Conservation (phyloP, 2,329 filamentous ascomycete genomes). For the Aspergillus texensis region DNA sequence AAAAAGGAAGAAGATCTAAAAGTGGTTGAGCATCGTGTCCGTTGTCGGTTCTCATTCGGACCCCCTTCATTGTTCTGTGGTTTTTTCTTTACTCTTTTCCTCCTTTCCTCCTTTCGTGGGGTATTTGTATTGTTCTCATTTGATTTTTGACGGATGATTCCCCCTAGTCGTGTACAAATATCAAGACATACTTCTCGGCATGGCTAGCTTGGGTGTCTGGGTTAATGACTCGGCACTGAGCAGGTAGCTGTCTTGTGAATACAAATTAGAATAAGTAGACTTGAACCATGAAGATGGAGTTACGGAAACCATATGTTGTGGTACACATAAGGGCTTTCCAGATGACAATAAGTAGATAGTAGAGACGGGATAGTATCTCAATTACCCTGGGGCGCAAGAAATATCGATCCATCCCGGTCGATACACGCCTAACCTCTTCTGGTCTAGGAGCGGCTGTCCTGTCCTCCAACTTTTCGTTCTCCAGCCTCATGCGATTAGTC, state of each 20-base stretch:
- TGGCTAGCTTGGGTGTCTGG: not conserved
- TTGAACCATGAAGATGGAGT: not conserved
- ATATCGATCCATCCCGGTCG: too few relatives aligned
- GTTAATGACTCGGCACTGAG: not conserved
- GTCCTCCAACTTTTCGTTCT: constrained; percentile 6
- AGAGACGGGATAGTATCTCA: too few relatives aligned
- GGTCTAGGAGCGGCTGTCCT: not conserved
- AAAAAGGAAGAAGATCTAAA: not conserved
- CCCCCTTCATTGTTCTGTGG: constrained; percentile 2
- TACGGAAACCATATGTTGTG: not conserved
- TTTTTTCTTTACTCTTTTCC: constrained; percentile 10
- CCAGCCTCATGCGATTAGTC: constrained; percentile 6
- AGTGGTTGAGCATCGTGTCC: not conserved
- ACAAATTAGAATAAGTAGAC: not conserved
- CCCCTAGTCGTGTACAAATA: constrained; percentile 27
- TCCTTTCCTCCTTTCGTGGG: constrained; percentile 1
- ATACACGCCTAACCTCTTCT: not conserved
- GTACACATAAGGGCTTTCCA: not conserved
- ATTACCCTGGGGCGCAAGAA: too few relatives aligned
- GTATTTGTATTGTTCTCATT: constrained; percentile 11
- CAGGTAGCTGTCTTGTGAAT: constrained; percentile 5
- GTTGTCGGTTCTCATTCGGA: not conserved
- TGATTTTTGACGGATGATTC: constrained; percentile 24
- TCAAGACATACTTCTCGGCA: constrained; percentile 14
- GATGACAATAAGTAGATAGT: too few relatives aligned